These are phyloP conservation scores for Sporothrix humicola DNA, from an alignment of 2,329 filamentous ascomycete species.

Conservation along the genomic window DNA sequence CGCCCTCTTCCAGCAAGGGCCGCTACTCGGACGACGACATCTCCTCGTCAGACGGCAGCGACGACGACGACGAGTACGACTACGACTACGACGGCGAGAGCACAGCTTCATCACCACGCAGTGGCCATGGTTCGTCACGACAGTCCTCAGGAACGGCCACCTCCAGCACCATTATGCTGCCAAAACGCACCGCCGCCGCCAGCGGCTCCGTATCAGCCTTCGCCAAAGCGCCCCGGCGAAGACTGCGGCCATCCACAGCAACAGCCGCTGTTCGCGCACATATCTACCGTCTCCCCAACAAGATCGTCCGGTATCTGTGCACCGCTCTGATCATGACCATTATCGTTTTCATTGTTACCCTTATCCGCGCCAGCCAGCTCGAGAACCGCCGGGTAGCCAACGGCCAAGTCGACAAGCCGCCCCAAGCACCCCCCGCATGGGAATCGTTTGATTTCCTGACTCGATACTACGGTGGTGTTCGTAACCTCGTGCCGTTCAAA, in stretches of 20 bases:
- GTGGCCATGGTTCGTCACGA: constrained; percentile 55
- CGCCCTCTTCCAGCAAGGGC: constrained; percentile 53
- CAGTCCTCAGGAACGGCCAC: constrained; percentile 54
- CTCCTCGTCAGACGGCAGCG: constrained; percentile 51
- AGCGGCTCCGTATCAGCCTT: constrained; percentile 34
- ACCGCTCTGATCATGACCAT: constrained; percentile 71
- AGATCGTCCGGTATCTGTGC: constrained; percentile 78
- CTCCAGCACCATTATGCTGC: constrained; percentile 53
- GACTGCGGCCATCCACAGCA: constrained; percentile 24
- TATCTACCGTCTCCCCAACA: constrained; percentile 71
- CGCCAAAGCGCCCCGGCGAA: constrained; percentile 36
- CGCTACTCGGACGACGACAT: constrained; percentile 58
- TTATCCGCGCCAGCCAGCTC: constrained; percentile 74
- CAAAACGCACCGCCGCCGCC: constrained; percentile 47
- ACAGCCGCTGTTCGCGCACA: constrained; percentile 43
- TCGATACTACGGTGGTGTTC: constrained; percentile 88
- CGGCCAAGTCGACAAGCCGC: constrained; percentile 63
- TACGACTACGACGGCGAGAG: constrained; percentile 43
- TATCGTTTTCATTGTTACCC: constrained; percentile 75
- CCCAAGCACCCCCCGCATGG: constrained; percentile 73
- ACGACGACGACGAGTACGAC: constrained; percentile 46
- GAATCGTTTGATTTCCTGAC: constrained; percentile 84
- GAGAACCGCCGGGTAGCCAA: constrained; percentile 67
- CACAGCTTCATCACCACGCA: constrained; percentile 50
- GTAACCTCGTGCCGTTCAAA: constrained; percentile 67